Conservation (phyloP, 208 protist genomes). For the Tetramitus jugosus region DNA sequence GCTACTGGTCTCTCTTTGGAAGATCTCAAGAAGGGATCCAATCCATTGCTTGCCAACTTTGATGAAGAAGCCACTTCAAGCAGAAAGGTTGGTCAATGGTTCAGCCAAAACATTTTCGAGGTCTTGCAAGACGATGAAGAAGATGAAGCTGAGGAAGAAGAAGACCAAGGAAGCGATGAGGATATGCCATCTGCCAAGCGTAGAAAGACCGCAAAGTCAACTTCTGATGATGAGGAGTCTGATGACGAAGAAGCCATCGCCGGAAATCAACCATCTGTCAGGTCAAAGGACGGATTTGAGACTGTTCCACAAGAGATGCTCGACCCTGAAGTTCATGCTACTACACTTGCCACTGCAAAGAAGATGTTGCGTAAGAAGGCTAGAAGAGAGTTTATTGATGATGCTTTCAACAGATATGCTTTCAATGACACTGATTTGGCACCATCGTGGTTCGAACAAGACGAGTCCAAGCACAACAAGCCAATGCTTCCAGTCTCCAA, state of each 20-base stretch:
- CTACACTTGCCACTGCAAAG: slow-evolving; percentile 68
- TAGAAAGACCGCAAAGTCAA: no score
- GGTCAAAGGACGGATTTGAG: slow-evolving; percentile 61
- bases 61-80: background rate
- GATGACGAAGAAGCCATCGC: slow-evolving; percentile 10
- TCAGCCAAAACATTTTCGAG: slow-evolving; percentile 40
- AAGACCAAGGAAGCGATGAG: slow-evolving; percentile 43
- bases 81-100: background rate
- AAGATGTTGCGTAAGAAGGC: slow-evolving; percentile 65
- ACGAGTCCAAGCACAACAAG: slow-evolving; percentile 48
- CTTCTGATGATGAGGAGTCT: background rate
- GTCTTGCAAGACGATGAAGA: slow-evolving; percentile 72
- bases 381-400: slow-evolving; percentile 46
- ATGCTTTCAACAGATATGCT: slow-evolving; percentile 54
- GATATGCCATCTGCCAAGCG: background rate
- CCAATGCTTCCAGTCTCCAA: slow-evolving; percentile 51
- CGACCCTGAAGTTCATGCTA: slow-evolving; percentile 65
- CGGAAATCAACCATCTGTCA: slow-evolving; percentile 3
- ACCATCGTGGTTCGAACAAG: slow-evolving; percentile 53
- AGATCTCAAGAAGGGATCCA: background rate
- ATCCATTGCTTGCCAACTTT: slow-evolving; percentile 1
- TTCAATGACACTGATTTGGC: slow-evolving; percentile 45
- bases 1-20: background rate
- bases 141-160: slow-evolving; percentile 53
- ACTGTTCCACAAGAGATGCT: slow-evolving; percentile 69